Conservation (phyloP, 805 yeast species). For the Hanseniaspora meyeri region DNA sequence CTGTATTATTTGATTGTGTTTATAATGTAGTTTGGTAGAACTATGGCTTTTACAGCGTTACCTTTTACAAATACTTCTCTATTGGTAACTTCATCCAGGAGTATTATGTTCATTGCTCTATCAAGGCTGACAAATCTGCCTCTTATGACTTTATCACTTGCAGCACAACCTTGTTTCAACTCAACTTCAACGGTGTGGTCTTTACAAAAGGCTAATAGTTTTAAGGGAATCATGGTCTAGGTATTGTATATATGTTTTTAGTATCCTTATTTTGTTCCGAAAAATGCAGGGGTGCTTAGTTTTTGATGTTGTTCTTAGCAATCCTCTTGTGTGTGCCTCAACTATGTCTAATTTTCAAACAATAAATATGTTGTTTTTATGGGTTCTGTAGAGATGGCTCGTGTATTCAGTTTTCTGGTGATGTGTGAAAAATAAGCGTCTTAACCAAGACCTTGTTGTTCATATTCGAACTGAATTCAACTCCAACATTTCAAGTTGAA, state of each 20-base stretch:
- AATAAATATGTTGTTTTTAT: no score
- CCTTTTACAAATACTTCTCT: conserved; percentile 77
- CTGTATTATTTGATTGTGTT: conserved; percentile 48
- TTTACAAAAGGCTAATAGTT: conserved; percentile 79
- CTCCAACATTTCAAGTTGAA: no score
- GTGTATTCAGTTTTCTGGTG: no score
- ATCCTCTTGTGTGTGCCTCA: no score
- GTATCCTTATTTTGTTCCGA: background rate
- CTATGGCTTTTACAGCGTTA: conserved; percentile 63
- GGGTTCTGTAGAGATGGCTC: no score
- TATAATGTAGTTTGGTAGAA: conserved; percentile 65
- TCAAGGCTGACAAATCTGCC: conserved; percentile 82
- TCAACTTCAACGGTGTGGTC: conserved; percentile 80
- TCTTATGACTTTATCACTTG: conserved; percentile 63
- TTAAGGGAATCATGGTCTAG: conserved; percentile 60
- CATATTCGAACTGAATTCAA: no score
- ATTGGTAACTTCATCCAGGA: conserved; percentile 59
- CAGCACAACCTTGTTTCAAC: conserved; percentile 43
- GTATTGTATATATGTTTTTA: background rate
- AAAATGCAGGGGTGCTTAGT: background rate
- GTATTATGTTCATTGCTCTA: conserved; percentile 88
- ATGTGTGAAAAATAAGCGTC: no score
- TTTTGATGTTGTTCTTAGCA: no score
- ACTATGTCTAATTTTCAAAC: no score
- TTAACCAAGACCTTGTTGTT: no score